Evolutionary conservation across 768 basidiomycete genomes (phyloP), one percentile per base, ranked within the genome.

Genomic region (Mycena rebaudengoi): DNA sequence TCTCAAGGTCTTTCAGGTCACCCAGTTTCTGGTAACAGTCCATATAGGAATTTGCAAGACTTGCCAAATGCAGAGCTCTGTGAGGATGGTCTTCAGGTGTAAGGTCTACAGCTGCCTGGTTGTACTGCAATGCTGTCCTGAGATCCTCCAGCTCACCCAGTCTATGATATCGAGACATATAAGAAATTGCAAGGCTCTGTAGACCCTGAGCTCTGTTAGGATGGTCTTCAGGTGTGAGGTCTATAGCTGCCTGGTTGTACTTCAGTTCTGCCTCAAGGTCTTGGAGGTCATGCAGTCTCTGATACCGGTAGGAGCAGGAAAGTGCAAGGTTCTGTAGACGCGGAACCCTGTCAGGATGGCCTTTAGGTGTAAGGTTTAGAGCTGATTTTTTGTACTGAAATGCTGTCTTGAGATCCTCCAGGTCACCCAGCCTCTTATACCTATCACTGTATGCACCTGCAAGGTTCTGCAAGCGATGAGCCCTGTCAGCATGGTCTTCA

Each of bases 241-340:
- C 35, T 18, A 37, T 18, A 37, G 35, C 35, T 37, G 35, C 35
- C 35, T 10, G 35, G 10, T 37, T 37, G 35, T 37, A 37, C 35
- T 37, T 10, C 35, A 37, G 18, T 37, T 10, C 35, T 37, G 35
- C 35, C 35, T 37, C 35, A 37, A 37, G 35, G 18, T 37, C 35
- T 37, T 37, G 10, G 11, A 37, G 35, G 73, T 81, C 82, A 78
- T 83, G 83, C 53, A 75, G 84, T 73, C 85, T 73, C 77, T 85
- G 83, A 82, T 37, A 37, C 35, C 35, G 35, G 18, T 37, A 10
- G 18, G 35, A 10, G 35, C 18, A 37, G 10, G 35, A 37, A 37
- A 37, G 10, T 37, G 11, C 35, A 37, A 37, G 35, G 35, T 18
- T 37, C 35, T 37, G 35, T 18, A 37, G 18, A 37, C 35, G 35